phyloP scores from a whole-genome alignment of 441 rosid genomes.

The Gossypium trilobum region DNA sequence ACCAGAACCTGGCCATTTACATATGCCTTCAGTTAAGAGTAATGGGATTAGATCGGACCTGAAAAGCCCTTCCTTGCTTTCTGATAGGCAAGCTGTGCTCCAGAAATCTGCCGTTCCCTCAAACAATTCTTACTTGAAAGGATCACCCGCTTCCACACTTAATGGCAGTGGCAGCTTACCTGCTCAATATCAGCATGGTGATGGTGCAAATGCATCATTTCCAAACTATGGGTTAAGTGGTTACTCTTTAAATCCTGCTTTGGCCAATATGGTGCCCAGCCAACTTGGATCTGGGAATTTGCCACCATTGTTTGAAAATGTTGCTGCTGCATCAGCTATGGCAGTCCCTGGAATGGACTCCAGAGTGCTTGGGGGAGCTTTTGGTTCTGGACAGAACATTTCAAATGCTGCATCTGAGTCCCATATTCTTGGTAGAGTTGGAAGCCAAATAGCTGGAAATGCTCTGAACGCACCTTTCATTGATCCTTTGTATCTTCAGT shows the following conservation, averaged over 20 bases:
- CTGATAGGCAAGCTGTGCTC: slow-evolving; percentile 39
- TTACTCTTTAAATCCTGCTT: slow-evolving; percentile 47
- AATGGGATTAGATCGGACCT: slow-evolving; percentile 38
- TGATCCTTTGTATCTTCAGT: slow-evolving; percentile 32
- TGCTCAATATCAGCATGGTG: slow-evolving; percentile 51
- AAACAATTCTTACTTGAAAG: slow-evolving; percentile 44
- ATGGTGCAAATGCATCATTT: slow-evolving; percentile 35
- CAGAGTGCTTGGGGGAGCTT: slow-evolving; percentile 47
- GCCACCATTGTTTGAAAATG: slow-evolving; percentile 62
- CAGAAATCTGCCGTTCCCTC: slow-evolving; percentile 32
- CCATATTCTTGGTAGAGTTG: slow-evolving; percentile 37
- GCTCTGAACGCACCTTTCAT: slow-evolving; percentile 49
- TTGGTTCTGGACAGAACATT: slow-evolving; percentile 39
- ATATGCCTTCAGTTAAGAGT: slow-evolving; percentile 31
- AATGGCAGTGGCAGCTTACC: slow-evolving; percentile 44
- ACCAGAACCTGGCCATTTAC: slow-evolving; percentile 42
- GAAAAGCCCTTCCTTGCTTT: slow-evolving; percentile 25
- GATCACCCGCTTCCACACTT: slow-evolving; percentile 46
- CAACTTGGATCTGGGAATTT: slow-evolving; percentile 52
- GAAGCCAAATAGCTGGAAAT: slow-evolving; percentile 41
- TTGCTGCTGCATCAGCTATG: slow-evolving; percentile 56
- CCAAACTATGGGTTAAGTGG: slow-evolving; percentile 43
- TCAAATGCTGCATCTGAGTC: slow-evolving; percentile 34
- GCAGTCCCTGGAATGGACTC: slow-evolving; percentile 57
- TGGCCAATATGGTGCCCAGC: slow-evolving; percentile 53